Base-by-base conservation (phyloP, 495 filamentous ascomycete genomes). In the Pseudomonodictys pantanalensis region DNA sequence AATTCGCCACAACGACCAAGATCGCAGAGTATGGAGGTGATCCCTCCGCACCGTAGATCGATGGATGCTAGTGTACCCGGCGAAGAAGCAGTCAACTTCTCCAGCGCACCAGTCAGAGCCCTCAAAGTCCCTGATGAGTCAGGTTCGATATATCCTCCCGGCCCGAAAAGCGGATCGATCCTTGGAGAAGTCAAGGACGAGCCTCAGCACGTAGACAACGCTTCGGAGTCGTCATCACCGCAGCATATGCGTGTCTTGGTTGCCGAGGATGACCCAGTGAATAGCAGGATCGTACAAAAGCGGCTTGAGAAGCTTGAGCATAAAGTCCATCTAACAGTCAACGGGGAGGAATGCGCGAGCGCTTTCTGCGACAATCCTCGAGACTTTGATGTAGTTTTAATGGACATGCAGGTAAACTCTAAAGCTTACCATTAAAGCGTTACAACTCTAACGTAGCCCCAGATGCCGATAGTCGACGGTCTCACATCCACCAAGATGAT, bases 401-500 rank as follows among this genome's bases (percentile, higher is more conserved):
- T 97, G 92, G 92, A 97, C 68, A 91, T 96, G 75, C 91, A 96
- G 78, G 90, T 90, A 65, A 67, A 44, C 55, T 20, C 29, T 12
- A 20, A n/a, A 23, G 28, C 28, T 20, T 30, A 23, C 28, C 28
- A 24, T 9, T 23, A 38, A 24, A 29, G 25, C 18, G 33, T 39
- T 52, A 58, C 17, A 11, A 45, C 39, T 57, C 42, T 17, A 12
- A 17, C 12, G 43, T 17, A 35, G 18, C 38, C 8, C 9, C 61
- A 92, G 86, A 97, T 97, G 92, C 92, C 92, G 11, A 95, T 97
- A 48, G 87, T 92, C 46, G 91, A 96, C 65, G 92, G 92, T 33
- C 81, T 91, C 29, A 81, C 79, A n/a, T 86, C 90, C 5, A 90
- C 91, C 1, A 85, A 87, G 69, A 83, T 87, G 78, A 95, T 97